Conservation (phyloP, 441 rosid genomes). For the Daphne laureola region DNA sequence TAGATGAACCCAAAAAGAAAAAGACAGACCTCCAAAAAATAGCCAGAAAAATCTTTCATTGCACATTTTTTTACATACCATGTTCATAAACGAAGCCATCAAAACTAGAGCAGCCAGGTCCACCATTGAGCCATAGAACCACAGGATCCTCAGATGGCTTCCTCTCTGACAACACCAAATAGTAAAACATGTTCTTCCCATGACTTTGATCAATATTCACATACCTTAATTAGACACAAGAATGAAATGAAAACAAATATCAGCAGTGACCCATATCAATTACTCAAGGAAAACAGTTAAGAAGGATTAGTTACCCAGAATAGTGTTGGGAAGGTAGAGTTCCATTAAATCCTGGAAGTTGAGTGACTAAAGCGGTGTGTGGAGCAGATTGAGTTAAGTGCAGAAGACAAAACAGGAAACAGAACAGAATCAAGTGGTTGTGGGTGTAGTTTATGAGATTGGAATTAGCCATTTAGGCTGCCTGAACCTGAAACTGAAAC, state of each 20-base stretch:
- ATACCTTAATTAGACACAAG: constrained; percentile 34
- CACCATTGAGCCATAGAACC: constrained; percentile 71
- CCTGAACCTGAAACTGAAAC: no score
- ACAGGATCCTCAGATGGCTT: constrained; percentile 46
- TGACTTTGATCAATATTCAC: constrained; percentile 46
- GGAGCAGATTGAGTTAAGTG: constrained; percentile 39
- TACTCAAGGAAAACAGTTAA: neutral
- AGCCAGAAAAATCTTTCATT: no score
- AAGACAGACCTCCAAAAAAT: no score
- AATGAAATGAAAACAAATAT: neutral
- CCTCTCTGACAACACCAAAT: constrained; percentile 49
- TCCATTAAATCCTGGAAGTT: constrained; percentile 63
- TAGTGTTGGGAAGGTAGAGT: constrained; percentile 74
- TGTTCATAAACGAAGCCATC: constrained; percentile 61
- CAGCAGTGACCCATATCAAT: neutral
- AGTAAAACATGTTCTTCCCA: constrained; percentile 48
- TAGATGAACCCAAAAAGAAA: no score
- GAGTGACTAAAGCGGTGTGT: constrained; percentile 39
- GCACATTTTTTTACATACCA: constrained; percentile 22
- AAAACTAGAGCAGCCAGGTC: constrained; percentile 70
- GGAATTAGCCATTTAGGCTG: constrained; percentile 14
- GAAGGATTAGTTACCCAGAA: constrained; percentile 46
- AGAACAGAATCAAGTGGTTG: constrained; percentile 4
- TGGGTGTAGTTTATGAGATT: constrained; percentile 12
- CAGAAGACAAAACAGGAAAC: constrained; percentile 19